Conservation (phyloP, 2,329 filamentous ascomycete species). For the Pyricularia grisea region DNA sequence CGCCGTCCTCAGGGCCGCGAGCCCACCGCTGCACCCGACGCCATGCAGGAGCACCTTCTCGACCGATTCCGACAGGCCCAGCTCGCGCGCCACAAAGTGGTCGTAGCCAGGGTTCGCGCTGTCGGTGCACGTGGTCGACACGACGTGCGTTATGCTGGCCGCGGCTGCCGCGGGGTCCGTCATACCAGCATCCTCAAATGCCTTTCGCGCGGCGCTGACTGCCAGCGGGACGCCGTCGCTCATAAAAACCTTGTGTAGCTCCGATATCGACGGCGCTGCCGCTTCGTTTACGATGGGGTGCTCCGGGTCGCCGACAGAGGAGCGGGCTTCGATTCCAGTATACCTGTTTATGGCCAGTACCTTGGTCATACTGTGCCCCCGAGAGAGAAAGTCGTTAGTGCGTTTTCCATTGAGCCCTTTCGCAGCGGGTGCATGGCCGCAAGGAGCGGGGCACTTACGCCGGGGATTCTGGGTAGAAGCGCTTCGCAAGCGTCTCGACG, state of each 20-base stretch:
- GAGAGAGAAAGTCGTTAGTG: not conserved
- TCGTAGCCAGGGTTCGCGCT: conserved; percentile 62
- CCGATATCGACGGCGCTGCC: conserved; percentile 40
- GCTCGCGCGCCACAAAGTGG: conserved; percentile 49
- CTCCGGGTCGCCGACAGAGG: conserved; percentile 50
- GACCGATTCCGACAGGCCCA: conserved; percentile 47
- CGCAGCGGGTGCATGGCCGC: not conserved
- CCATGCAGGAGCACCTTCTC: conserved; percentile 59
- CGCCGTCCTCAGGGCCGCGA: conserved; percentile 52
- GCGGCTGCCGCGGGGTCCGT: conserved; percentile 17
- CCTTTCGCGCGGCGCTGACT: conserved; percentile 43
- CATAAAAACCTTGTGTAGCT: conserved; percentile 46
- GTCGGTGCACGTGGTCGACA: conserved; percentile 60
- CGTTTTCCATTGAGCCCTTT: not conserved
- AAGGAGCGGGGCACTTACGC: conserved; percentile 33
- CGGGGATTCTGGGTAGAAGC: conserved; percentile 49
- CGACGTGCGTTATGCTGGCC: conserved; percentile 53
- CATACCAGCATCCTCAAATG: conserved; percentile 43
- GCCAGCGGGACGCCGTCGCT: conserved; percentile 49
- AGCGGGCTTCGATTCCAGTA: conserved; percentile 55
- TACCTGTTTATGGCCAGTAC: conserved; percentile 54
- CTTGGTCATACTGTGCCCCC: conserved; percentile 44
- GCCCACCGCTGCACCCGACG: conserved; percentile 55
- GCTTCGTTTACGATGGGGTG: conserved; percentile 52
- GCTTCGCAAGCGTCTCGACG: conserved; percentile 41